A percentile compares a stretch with the other conserved stretches of the same genome.
These are phyloP conservation scores for Hygrophorus russula DNA, from an alignment of 768 basidiomycete species.

Conservation along the genomic window DNA sequence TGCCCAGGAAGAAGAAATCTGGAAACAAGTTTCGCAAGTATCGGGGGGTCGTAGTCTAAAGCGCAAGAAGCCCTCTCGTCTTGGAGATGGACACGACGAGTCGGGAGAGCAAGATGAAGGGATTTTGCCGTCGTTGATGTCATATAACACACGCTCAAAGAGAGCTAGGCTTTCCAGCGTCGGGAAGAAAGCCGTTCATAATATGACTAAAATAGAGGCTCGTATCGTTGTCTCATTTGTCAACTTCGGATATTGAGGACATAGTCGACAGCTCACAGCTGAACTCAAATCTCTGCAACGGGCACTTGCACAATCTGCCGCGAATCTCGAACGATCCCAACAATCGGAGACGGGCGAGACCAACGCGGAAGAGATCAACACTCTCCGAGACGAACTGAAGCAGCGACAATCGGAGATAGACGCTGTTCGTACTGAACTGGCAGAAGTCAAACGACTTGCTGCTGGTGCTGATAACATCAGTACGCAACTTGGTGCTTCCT, in stretches of 20 bases:
- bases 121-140: neutral
- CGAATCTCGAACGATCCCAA: constrained; percentile 14
- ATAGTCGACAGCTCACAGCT: constrained; percentile 16
- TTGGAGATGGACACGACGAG: neutral
- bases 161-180: constrained; percentile 5
- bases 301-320: constrained; percentile 12
- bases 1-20: constrained; percentile 23
- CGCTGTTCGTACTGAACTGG: constrained; percentile 16
- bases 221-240: neutral
- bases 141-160: constrained; percentile 4
- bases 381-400: constrained; percentile 16
- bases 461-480: neutral
- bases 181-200: constrained; percentile 15
- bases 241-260: neutral
- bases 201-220: constrained; percentile 33
- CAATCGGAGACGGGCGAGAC: constrained; percentile 24
- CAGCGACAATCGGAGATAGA: constrained; percentile 18
- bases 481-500: neutral
- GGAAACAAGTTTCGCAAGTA: constrained; percentile 24
- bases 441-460: constrained; percentile 3
- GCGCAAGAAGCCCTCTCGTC: constrained; percentile 5
- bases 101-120: constrained; percentile 2
- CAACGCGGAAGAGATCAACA: constrained; percentile 19
- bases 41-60: constrained; percentile 15
- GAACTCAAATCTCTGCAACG: constrained; percentile 16